These are phyloP conservation scores for Oropetium thomaeum DNA, from an alignment of 176 grass and related monocot genomes.

Conservation along the genomic window DNA sequence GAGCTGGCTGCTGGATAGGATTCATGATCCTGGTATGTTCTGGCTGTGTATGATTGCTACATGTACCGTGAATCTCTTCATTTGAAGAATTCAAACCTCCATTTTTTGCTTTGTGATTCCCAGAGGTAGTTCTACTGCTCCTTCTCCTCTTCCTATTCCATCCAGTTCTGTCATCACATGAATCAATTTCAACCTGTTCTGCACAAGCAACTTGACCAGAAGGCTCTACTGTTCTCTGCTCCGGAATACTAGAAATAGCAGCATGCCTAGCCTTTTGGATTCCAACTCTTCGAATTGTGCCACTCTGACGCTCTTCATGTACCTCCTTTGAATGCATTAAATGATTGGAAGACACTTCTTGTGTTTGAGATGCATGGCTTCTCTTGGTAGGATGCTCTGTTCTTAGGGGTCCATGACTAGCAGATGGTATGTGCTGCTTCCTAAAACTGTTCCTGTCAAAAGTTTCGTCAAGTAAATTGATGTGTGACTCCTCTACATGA, in stretches of 20 bases:
- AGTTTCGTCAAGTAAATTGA: not conserved
- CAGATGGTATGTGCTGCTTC: conserved; percentile 17
- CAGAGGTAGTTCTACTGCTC: not conserved
- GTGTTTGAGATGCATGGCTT: not conserved
- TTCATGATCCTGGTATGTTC: not conserved
- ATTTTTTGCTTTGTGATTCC: conserved; percentile 6
- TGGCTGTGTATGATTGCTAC: conserved; percentile 1
- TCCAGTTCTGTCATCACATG: conserved; percentile 5
- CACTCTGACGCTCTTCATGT: conserved; percentile 6
- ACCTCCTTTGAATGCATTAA: conserved; percentile 17
- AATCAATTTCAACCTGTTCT: conserved; percentile 1
- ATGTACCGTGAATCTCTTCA: conserved; percentile 14
- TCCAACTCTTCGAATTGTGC: not conserved
- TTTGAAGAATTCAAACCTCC: not conserved
- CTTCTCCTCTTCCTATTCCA: conserved; percentile 21
- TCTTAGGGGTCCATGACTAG: not conserved
- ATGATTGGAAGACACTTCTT: not conserved
- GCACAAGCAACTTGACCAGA: conserved; percentile 8
- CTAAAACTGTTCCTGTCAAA: not conserved
- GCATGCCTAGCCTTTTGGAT: conserved; percentile 23
- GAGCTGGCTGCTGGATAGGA: conserved; percentile 10
- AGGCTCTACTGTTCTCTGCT: conserved; percentile 15
- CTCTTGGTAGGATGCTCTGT: conserved; percentile 4
- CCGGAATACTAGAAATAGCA: conserved; percentile 12
- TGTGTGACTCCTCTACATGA: conserved; percentile 5